phyloP scores from a whole-genome alignment of 2,329 filamentous ascomycete genomes.

The Aspergillus vadensis region DNA sequence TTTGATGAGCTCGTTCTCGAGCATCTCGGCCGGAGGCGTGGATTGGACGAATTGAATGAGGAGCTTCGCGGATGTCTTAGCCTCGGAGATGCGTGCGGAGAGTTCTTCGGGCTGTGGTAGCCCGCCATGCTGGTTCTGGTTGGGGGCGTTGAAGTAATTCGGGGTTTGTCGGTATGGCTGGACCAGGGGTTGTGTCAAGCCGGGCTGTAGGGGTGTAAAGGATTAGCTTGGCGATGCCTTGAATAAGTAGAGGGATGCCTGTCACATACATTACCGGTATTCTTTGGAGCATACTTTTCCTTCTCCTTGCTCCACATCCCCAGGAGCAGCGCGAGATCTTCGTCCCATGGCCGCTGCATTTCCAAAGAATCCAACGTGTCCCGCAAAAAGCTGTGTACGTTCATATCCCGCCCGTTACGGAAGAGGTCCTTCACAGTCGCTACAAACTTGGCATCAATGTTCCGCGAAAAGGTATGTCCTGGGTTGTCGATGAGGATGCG shows the following conservation, averaged over 20 bases:
- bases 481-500: slow-evolving; percentile 93
- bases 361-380: slow-evolving; percentile 84
- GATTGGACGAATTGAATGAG: slow-evolving; percentile 90
- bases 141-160: slow-evolving; percentile 30
- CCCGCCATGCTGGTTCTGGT: slow-evolving; percentile 51
- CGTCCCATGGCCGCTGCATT: slow-evolving; percentile 69
- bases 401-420: slow-evolving; percentile 68
- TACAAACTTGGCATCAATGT: slow-evolving; percentile 83
- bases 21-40: slow-evolving; percentile 73
- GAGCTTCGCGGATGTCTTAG: slow-evolving; percentile 84
- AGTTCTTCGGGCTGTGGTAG: slow-evolving; percentile 74
- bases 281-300: slow-evolving; percentile 54
- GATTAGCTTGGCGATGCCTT: slow-evolving; percentile 2
- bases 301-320: slow-evolving; percentile 92
- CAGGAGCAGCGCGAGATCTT: slow-evolving; percentile 69
- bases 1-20: slow-evolving; percentile 82
- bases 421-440: slow-evolving; percentile 74
- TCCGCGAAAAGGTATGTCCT: slow-evolving; percentile 84
- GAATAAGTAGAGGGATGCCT: not conserved
- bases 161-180: slow-evolving; percentile 33
- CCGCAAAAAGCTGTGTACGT: slow-evolving; percentile 80
- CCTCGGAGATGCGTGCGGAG: slow-evolving; percentile 81
- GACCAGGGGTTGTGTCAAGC: slow-evolving; percentile 10
- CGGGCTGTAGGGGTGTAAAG: slow-evolving; percentile 9
- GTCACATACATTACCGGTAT: slow-evolving; percentile 41